These are phyloP conservation scores for Fusarium verrucosum DNA, from an alignment of 2,329 filamentous ascomycete species.

Conservation along the genomic window DNA sequence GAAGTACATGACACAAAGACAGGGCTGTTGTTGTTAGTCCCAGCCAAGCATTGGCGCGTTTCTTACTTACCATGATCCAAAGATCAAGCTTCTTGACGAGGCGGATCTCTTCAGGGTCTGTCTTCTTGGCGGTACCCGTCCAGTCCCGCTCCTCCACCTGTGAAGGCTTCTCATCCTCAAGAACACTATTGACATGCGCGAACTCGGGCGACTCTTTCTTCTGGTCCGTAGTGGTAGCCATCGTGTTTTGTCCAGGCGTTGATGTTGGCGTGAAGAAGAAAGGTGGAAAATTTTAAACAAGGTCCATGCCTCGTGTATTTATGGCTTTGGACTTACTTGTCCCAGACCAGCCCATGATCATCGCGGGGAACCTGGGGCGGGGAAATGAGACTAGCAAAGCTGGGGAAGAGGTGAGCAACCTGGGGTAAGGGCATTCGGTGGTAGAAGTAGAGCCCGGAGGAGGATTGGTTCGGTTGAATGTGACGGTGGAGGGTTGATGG, in stretches of 20 bases:
- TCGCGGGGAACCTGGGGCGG: constrained; percentile 21
- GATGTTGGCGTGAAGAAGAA: not conserved
- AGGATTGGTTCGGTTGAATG: not conserved
- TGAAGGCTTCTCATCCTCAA: constrained; percentile 38
- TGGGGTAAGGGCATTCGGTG: constrained; percentile 25
- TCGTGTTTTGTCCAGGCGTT: not conserved
- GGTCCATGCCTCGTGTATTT: constrained; percentile 27
- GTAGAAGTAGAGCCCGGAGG: constrained; percentile 30
- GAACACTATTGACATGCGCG: constrained; percentile 37
- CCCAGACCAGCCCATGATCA: constrained; percentile 8
- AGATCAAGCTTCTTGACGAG: constrained; percentile 54
- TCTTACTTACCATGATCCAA: constrained; percentile 52
- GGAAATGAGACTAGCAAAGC: constrained; percentile 11
- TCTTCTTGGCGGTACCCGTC: constrained; percentile 51
- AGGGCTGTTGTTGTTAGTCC: constrained; percentile 34
- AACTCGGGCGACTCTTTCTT: constrained; percentile 29
- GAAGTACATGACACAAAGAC: constrained; percentile 55
- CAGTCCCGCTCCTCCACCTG: constrained; percentile 46
- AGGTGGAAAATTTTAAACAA: not conserved
- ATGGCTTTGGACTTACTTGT: constrained; percentile 1
- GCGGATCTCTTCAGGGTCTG: constrained; percentile 52
- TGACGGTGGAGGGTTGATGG: constrained; percentile 1
- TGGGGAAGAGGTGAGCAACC: constrained; percentile 20
- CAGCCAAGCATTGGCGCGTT: not conserved
- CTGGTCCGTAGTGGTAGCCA: constrained; percentile 11